These are phyloP conservation scores for Glycine tomentella DNA, from an alignment of 306 rosid genomes.

Conservation along the genomic window DNA sequence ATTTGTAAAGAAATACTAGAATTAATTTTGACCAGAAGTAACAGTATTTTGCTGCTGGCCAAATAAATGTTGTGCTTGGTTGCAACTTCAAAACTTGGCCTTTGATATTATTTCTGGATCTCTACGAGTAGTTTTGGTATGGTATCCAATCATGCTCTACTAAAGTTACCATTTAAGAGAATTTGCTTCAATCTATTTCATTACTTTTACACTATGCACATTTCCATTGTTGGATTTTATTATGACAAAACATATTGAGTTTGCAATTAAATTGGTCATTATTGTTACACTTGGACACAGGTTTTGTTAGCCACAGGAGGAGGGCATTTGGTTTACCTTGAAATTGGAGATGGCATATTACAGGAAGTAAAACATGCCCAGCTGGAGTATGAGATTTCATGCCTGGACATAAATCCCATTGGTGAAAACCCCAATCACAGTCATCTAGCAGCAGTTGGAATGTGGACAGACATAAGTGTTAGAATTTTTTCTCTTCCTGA, in stretches of 20 bases:
- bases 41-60: neutral
- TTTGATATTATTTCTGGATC: constrained; percentile 11
- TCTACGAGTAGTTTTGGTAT: constrained; percentile 25
- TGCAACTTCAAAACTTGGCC: neutral
- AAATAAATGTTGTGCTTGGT: constrained; percentile 9
- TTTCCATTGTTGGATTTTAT: constrained; percentile 9
- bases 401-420: constrained; percentile 96
- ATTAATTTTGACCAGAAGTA: too few relatives aligned
- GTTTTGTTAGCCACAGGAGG: constrained; percentile 98
- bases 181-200: neutral
- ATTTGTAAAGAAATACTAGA: too few relatives aligned
- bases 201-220: constrained; percentile 11
- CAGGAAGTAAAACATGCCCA: constrained; percentile 69
- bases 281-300: constrained; percentile 59
- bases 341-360: constrained; percentile 83
- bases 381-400: constrained; percentile 91
- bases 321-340: constrained; percentile 86
- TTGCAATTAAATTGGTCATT: constrained; percentile 31
- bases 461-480: constrained; percentile 99
- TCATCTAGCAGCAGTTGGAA: constrained; percentile 94
- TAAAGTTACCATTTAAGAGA: neutral
- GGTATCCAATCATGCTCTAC: neutral
- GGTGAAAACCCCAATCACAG: constrained; percentile 83
- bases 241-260: neutral
- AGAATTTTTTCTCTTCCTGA: constrained; percentile 90